A percentile compares a stretch with the other conserved stretches of the same genome.
Conservation (phyloP, 2,329 filamentous ascomycete genomes). For the Epichloe aotearoae region DNA sequence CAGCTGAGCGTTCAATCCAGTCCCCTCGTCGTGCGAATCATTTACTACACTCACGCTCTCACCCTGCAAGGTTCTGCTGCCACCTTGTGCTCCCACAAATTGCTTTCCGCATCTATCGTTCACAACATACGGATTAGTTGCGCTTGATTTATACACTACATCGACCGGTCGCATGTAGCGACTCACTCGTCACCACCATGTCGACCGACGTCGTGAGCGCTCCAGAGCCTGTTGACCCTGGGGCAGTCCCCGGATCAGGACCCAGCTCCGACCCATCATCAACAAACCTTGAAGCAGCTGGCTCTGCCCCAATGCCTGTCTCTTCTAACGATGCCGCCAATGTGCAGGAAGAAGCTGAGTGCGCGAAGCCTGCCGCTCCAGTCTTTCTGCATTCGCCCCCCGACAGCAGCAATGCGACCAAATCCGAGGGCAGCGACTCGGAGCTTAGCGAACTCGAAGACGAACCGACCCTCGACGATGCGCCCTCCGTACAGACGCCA, state of each 20-base stretch:
- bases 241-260: conserved; percentile 3
- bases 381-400: conserved; percentile 48
- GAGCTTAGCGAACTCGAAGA: conserved; percentile 55
- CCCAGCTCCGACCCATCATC: conserved; percentile 15
- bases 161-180: conserved; percentile 24
- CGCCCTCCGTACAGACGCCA: conserved; percentile 10
- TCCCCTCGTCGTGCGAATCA: conserved; percentile 4
- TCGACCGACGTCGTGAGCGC: conserved; percentile 41
- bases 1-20: background rate
- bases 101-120: background rate
- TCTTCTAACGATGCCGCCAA: conserved; percentile 15
- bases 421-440: conserved; percentile 48
- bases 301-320: conserved; percentile 8
- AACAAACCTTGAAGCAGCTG: conserved; percentile 4
- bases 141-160: conserved; percentile 11
- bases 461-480: conserved; percentile 28
- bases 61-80: conserved; percentile 3
- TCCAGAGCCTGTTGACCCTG: conserved; percentile 21
- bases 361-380: conserved; percentile 22
- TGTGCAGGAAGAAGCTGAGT: conserved; percentile 17
- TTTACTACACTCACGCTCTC: conserved; percentile 1
- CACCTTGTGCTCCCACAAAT: conserved; percentile 4
- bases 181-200: conserved; percentile 32
- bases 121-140: background rate
- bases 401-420: conserved; percentile 47